Percentiles rank a stretch among this genome's conserved stretches.
Conservation (phyloP, 1,284 basidiomycete species). For the Cutaneotrichosporon sp. region DNA sequence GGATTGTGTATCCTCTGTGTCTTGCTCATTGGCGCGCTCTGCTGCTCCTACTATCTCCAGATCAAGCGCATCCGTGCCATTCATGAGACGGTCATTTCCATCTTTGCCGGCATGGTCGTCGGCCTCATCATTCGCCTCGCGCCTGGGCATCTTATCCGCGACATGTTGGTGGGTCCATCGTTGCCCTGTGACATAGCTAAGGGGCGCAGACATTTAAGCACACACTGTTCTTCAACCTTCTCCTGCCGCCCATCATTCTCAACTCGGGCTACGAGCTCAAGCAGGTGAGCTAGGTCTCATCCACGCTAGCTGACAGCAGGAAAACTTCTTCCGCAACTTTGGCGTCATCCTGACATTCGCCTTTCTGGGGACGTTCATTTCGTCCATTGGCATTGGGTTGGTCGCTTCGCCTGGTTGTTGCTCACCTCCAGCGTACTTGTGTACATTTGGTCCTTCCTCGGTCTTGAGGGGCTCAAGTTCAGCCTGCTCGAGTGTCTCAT, state of each 20-base stretch:
- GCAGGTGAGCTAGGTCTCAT: conserved; percentile 57
- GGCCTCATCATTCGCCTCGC: conserved; percentile 83
- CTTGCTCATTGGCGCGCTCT: conserved; percentile 87
- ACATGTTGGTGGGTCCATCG: conserved; percentile 81
- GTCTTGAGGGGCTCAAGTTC: conserved; percentile 72
- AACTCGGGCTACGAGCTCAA: conserved; percentile 97
- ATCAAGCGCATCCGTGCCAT: conserved; percentile 92
- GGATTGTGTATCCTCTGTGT: conserved; percentile 90
- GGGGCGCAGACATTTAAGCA: conserved; percentile 80
- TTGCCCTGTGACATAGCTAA: conserved; percentile 23
- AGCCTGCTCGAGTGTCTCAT: conserved; percentile 86
- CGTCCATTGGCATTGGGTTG: conserved; percentile 91
- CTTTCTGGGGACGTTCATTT: conserved; percentile 94
- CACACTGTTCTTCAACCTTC: conserved; percentile 94
- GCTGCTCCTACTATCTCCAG: conserved; percentile 96
- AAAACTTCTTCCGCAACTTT: conserved; percentile 96
- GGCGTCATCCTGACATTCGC: conserved; percentile 95
- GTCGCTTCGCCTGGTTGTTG: conserved; percentile 11
- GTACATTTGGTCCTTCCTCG: conserved; percentile 89
- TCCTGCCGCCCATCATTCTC: conserved; percentile 95
- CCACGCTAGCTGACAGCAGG: conserved; percentile 52
- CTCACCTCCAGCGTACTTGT: conserved; percentile 64
- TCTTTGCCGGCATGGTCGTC: conserved; percentile 92
- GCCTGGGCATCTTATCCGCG: conserved; percentile 88
- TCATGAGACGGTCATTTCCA: conserved; percentile 94